Evolutionary conservation across 2,329 filamentous ascomycete genomes (phyloP), one percentile per base, ranked within the genome.

Genomic region (Phyllosticta ampelicida): DNA sequence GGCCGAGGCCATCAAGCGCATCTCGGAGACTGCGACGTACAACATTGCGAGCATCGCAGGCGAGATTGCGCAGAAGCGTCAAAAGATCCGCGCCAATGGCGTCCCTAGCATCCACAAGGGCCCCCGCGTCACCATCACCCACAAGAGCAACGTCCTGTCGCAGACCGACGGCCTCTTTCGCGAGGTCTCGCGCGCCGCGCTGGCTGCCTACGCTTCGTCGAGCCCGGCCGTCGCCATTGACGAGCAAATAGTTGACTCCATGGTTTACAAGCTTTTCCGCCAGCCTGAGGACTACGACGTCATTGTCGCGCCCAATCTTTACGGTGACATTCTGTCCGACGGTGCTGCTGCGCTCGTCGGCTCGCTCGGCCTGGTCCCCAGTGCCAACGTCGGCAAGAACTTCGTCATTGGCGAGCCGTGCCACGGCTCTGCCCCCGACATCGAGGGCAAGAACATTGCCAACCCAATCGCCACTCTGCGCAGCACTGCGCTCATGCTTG

Each of bases 201-300:
- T 97, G 9, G 80, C 84, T 26, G 78, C 80, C 55, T 65, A 80
- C 11, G 80, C 77, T 64, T 96, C 89, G 77, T 74, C 75, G 61
- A 74, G 73, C 54, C 18, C 21, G 3, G 20, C 20, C 3, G 77
- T 95, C 56, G 75, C 76, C 49, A 80, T 96, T 57, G 94, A 97
- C 75, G 94, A 97, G 80, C 94, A 99, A 78, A 99, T 99, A 66
- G 92, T 99, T 62, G 94, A 99, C 76, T 92, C 87, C 62, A 99
- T 99, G 94, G 90, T 97, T 60, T 97, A 97, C 84, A 97, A 97
- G 80, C 87, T 99, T 59, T 97, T 97, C 85, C 89, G 92, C 62
- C 90, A 97, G 75, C 94, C 94, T 50, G 82, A 86, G 68, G 87
- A 86, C 69, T 99, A 97, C 83, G 94, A 99, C 73, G 92, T 97